Base-by-base conservation (phyloP, 2,329 filamentous ascomycete genomes). In the Bimuria novae-zelandiae region DNA sequence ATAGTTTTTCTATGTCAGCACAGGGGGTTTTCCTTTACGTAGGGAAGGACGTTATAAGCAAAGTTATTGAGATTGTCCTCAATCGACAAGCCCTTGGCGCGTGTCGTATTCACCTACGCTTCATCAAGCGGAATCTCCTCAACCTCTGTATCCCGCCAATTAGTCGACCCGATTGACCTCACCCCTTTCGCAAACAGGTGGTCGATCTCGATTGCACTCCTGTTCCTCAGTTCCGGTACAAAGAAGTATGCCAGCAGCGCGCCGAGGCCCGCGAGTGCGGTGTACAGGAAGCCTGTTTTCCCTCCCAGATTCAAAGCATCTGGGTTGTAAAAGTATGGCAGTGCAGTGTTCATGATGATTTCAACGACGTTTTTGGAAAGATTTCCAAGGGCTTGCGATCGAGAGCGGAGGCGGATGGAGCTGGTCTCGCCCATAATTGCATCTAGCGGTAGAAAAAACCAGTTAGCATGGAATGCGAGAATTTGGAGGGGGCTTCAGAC, bases 271-370 rank as follows among this genome's bases (percentile, higher is more conserved):
- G 64, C 61, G 1, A 69, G 52, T 0, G 67, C 72, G 14, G 64
- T 68, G 40, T 68, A 72, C 55, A 75, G 65, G 55, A 76, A 75
- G 0, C 69, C 74, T 21, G 72, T 65, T 55, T 75, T 76, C 36
- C 70, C 74, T 27, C 65, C 50, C 39, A 71, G 52, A 42, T 75
- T 62, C 7, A 56, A 68, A 22, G 72, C 60, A 42, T 75, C 72
- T 1, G 72, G 69, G 43, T 75, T 76, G 55, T 74, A 67, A 55
- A 73, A 60, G 48, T 72, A 75, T 7, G 71, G 71, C 32, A 72
- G 25, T 5, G 43, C 21, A 23, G 22, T 39, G 23, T 59, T 57
- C 29, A 22, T 40, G 14, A 45, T 25, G 29, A 59, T 59, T 16
- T 21, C 48, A 4, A 47, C 33, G 4, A 59, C 2, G 33, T 55